Conservation (phyloP, 306 rosid genomes). For the Sicyos edulis region DNA sequence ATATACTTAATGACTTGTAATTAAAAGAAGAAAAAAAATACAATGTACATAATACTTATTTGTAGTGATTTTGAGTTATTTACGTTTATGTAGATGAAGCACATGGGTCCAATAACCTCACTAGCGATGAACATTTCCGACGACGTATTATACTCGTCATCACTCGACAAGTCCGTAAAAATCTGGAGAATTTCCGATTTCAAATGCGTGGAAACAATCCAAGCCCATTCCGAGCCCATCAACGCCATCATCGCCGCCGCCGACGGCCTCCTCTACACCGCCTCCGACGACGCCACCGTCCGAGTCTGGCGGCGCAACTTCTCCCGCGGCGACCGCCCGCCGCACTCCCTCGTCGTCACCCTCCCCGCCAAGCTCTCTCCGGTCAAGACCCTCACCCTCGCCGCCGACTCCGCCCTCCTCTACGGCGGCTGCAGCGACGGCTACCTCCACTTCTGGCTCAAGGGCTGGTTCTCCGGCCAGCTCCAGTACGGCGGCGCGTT, state of each 20-base stretch:
- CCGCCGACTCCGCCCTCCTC: constrained; percentile 42
- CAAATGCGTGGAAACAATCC: constrained; percentile 83
- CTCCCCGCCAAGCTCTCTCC: constrained; percentile 75
- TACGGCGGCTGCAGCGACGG: constrained; percentile 92
- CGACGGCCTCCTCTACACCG: constrained; percentile 77
- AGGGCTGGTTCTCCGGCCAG: constrained; percentile 77
- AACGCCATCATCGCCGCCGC: constrained; percentile 51
- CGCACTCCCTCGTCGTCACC: constrained; percentile 70
- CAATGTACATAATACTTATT: no score
- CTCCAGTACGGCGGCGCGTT: constrained; percentile 79
- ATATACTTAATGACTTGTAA: no score
- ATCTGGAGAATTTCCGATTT: constrained; percentile 79
- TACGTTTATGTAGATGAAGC: constrained; percentile 45
- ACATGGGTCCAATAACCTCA: constrained; percentile 71
- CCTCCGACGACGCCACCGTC: constrained; percentile 77
- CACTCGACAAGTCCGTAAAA: constrained; percentile 74
- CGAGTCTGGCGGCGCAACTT: constrained; percentile 75
- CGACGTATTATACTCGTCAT: constrained; percentile 76
- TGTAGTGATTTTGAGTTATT: no score
- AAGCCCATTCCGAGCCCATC: constrained; percentile 61
- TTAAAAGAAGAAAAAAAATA: no score
- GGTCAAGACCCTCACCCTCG: constrained; percentile 50
- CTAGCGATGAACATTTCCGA: constrained; percentile 61
- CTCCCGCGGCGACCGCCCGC: constrained; percentile 55
- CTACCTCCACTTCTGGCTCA: constrained; percentile 79